Evolutionary conservation across 257 asterid species (phyloP).

Genomic region (Lithospermum erythrorhizon): DNA sequence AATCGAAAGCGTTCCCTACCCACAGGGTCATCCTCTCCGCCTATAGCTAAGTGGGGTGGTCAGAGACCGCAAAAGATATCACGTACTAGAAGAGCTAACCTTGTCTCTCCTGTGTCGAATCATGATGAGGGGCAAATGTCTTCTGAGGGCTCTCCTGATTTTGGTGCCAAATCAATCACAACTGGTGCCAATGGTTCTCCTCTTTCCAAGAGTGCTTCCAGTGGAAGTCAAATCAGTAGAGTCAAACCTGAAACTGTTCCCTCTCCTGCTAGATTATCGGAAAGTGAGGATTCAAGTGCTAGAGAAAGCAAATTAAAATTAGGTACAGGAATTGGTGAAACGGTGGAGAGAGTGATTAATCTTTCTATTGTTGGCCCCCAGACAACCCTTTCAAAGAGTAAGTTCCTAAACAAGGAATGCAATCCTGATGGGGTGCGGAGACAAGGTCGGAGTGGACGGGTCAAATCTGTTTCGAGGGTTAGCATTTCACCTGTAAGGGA

Average conservation of each 20-base stretch:
- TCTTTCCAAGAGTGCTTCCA: conserved; percentile 42
- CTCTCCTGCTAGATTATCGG: conserved; percentile 78
- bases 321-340: conserved; percentile 35
- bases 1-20: conserved; percentile 75
- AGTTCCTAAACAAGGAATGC: conserved; percentile 56
- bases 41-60: conserved; percentile 95
- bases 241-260: conserved; percentile 44
- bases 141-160: conserved; percentile 79
- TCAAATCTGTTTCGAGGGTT: conserved; percentile 65
- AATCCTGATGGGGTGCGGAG: conserved; percentile 76
- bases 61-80: conserved; percentile 95
- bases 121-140: conserved; percentile 66
- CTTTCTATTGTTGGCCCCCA: conserved; percentile 46
- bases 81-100: conserved; percentile 85
- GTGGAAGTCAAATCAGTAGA: conserved; percentile 41
- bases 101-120: conserved; percentile 68
- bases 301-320: conserved; percentile 55
- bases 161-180: conserved; percentile 52
- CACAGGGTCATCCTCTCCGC: conserved; percentile 80
- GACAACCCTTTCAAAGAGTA: conserved; percentile 40
- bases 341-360: conserved; percentile 45
- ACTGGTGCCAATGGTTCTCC: conserved; percentile 44
- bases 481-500: conserved; percentile 74
- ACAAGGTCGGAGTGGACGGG: conserved; percentile 89
- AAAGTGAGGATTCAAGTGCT: conserved; percentile 91